A percentile compares a stretch with the other conserved stretches of the same genome.
These are phyloP conservation scores for Heracleum sosnowskyi DNA, from an alignment of 129 eudicot species.

Conservation along the genomic window DNA sequence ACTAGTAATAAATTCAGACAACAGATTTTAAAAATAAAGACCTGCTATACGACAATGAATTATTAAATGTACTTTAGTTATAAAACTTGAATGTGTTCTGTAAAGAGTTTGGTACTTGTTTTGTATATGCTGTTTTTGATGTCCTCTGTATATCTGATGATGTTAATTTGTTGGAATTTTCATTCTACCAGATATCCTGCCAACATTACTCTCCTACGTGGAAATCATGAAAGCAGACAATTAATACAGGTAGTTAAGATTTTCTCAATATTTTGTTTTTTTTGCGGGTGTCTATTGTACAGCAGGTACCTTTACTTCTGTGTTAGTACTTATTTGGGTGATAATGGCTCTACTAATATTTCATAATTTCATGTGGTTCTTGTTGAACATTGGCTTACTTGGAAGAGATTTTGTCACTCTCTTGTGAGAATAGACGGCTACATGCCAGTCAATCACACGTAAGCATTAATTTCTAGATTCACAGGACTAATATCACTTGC, in stretches of 20 bases:
- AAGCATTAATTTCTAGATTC: background rate
- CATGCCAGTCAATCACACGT: background rate
- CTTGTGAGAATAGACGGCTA: background rate
- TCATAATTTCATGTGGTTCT: background rate
- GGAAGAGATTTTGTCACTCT: background rate
- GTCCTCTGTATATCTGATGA: background rate
- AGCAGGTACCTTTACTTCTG: background rate
- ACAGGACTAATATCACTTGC: background rate
- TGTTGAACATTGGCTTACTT: background rate
- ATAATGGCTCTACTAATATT: background rate
- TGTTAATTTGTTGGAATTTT: constrained; percentile 4
- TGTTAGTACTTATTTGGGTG: background rate
- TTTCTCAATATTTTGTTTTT: background rate
- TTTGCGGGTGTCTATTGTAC: background rate
- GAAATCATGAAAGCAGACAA: constrained; percentile 98
- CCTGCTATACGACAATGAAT: background rate
- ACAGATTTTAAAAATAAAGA: background rate
- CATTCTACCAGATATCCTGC: constrained; percentile 73
- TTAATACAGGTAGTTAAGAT: constrained; percentile 63
- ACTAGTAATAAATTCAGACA: background rate
- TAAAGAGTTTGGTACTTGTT: background rate
- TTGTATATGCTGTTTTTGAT: background rate
- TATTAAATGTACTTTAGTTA: background rate
- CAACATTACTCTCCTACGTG: constrained; percentile 91
- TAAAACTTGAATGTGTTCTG: background rate